phyloP scores from a whole-genome alignment of 352 stramenopile genomes.

The Globisporangium middletonii region DNA sequence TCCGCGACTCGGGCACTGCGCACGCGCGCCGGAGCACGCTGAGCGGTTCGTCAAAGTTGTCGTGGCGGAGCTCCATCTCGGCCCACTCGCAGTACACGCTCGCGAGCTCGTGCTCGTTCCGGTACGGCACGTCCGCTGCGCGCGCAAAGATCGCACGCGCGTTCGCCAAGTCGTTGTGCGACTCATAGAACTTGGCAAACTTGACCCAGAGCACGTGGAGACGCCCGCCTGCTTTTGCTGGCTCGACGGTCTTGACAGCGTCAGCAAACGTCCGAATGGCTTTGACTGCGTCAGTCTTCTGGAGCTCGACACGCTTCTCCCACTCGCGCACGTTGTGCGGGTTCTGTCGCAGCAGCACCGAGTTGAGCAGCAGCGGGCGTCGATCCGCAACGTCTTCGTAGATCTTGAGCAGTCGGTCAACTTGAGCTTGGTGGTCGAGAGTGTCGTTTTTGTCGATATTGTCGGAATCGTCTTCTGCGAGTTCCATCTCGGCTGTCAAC shows the following conservation, averaged over 20 bases:
- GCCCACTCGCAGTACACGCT: slow-evolving; percentile 92
- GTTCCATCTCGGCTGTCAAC: slow-evolving; percentile 94
- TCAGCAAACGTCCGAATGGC: slow-evolving; percentile 86
- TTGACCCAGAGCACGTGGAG: slow-evolving; percentile 91
- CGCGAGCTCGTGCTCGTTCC: slow-evolving; percentile 90
- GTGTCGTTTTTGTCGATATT: slow-evolving; percentile 40
- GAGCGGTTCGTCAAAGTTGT: slow-evolving; percentile 94
- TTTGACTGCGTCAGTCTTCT: slow-evolving; percentile 44
- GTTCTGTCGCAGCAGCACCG: slow-evolving; percentile 97
- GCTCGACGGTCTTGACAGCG: slow-evolving; percentile 91
- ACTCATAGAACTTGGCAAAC: slow-evolving; percentile 95
- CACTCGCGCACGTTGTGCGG: slow-evolving; percentile 98
- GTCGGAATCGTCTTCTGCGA: slow-evolving; percentile 44
- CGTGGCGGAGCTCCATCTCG: slow-evolving; percentile 95
- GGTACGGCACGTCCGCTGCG: slow-evolving; percentile 70
- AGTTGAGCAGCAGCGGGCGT: slow-evolving; percentile 92
- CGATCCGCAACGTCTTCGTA: slow-evolving; percentile 93
- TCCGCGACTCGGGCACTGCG: slow-evolving; percentile 36
- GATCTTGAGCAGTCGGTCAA: slow-evolving; percentile 78
- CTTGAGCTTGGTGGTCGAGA: slow-evolving; percentile 55
- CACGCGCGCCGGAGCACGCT: slow-evolving; percentile 84
- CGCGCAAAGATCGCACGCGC: slow-evolving; percentile 92
- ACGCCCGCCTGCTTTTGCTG: slow-evolving; percentile 75
- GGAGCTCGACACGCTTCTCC: slow-evolving; percentile 93
- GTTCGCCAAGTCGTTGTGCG: slow-evolving; percentile 88